Evolutionary conservation across 345 rosid species (phyloP).

Genomic region (Crucihimalaya himalaica): DNA sequence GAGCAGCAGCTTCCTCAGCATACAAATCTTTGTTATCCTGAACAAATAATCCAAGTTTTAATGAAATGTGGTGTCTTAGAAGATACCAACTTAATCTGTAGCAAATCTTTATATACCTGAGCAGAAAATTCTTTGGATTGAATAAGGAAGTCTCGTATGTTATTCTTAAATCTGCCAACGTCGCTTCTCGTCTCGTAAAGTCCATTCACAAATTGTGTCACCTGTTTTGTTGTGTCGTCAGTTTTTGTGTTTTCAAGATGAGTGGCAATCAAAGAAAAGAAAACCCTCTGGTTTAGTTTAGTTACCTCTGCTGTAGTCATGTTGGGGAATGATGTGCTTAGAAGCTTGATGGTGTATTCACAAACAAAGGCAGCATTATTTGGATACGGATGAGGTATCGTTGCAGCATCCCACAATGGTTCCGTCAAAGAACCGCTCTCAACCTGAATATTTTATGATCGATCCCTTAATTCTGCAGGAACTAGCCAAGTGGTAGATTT

Average conservation of each 20-base stretch:
- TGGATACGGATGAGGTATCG: constrained; percentile 69
- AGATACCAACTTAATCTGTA: neutral
- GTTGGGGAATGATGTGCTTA: constrained; percentile 91
- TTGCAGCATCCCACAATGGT: constrained; percentile 88
- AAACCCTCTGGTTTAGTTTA: neutral
- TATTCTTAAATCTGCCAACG: constrained; percentile 64
- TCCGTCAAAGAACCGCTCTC: constrained; percentile 77
- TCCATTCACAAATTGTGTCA: constrained; percentile 81
- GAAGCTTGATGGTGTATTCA: constrained; percentile 84
- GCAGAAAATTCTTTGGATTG: constrained; percentile 84
- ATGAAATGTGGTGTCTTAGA: neutral
- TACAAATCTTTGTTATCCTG: constrained; percentile 85
- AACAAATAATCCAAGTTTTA: neutral
- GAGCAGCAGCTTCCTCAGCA: constrained; percentile 80
- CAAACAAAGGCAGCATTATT: constrained; percentile 75
- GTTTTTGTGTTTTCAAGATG: neutral
- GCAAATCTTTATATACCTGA: constrained; percentile 50
- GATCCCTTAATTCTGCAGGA: neutral
- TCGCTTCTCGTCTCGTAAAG: constrained; percentile 74
- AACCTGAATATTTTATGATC: constrained; percentile 47
- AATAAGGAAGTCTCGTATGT: constrained; percentile 88
- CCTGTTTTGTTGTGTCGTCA: constrained; percentile 49
- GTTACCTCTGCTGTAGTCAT: constrained; percentile 86
- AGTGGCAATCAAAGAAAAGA: neutral
- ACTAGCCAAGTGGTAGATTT: constrained; percentile 2